phyloP scores from a whole-genome alignment of 108 stramenopile species.

The Stephanodiscus minutulus region DNA sequence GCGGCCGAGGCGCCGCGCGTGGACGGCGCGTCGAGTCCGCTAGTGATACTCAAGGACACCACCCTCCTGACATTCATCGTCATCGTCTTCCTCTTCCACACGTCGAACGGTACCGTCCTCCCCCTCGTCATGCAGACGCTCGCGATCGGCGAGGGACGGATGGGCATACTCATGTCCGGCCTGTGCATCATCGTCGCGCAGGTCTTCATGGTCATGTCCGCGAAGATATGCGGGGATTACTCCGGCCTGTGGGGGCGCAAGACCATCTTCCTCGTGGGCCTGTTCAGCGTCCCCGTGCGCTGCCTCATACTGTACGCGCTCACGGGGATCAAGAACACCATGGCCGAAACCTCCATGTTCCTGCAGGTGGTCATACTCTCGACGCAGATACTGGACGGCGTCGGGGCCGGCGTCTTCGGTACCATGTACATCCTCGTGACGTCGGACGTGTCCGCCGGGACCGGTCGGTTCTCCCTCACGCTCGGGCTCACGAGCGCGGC shows the following conservation, averaged over 20 bases:
- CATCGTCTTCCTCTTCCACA: conserved; percentile 82
- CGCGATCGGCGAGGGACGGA: conserved; percentile 73
- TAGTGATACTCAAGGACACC: conserved; percentile 73
- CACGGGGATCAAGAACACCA: conserved; percentile 48
- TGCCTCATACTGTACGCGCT: conserved; percentile 72
- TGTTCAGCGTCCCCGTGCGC: conserved; percentile 79
- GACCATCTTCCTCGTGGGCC: conserved; percentile 75
- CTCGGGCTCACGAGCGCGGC: conserved; percentile 84
- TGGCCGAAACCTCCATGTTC: conserved; percentile 36
- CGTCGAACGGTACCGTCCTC: conserved; percentile 84
- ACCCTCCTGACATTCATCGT: conserved; percentile 76
- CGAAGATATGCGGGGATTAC: conserved; percentile 84
- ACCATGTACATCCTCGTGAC: conserved; percentile 93
- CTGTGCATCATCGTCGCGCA: conserved; percentile 88
- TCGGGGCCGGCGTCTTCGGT: conserved; percentile 89
- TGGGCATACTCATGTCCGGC: conserved; percentile 84
- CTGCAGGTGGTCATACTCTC: conserved; percentile 74
- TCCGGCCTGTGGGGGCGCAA: conserved; percentile 82
- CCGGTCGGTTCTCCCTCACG: conserved; percentile 82
- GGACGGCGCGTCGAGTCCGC: conserved; percentile 63
- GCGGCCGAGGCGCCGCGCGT: neutral
- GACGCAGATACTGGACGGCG: conserved; percentile 86
- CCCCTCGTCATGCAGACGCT: conserved; percentile 89
- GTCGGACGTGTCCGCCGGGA: conserved; percentile 82
- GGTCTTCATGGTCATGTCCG: conserved; percentile 78